Evolutionary conservation across 2,329 filamentous ascomycete species (phyloP).

Genomic region (Neocucurbitaria cava): DNA sequence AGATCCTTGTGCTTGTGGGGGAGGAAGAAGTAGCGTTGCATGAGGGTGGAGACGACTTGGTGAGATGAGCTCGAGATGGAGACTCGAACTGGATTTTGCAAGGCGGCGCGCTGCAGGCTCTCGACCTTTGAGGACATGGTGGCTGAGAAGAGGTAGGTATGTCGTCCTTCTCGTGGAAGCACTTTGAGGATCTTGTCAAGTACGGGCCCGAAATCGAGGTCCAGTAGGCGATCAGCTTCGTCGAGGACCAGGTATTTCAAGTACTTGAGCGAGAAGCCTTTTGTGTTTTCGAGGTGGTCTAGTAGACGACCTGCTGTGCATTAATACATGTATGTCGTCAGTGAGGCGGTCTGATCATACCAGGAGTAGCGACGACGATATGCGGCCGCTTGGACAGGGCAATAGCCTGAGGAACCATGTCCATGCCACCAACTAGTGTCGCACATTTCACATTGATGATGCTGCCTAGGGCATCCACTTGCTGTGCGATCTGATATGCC

Average conservation of each 20-base stretch:
- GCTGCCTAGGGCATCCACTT: slow-evolving; percentile 86
- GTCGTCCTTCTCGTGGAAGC: slow-evolving; percentile 65
- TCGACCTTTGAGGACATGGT: slow-evolving; percentile 96
- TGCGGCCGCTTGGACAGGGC: slow-evolving; percentile 96
- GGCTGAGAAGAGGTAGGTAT: slow-evolving; percentile 85
- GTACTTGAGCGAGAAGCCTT: slow-evolving; percentile 84
- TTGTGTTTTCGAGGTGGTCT: slow-evolving; percentile 95
- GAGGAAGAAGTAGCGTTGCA: slow-evolving; percentile 86
- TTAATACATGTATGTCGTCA: not conserved
- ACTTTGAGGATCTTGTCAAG: slow-evolving; percentile 94
- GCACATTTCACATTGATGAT: slow-evolving; percentile 87
- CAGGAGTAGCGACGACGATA: slow-evolving; percentile 89
- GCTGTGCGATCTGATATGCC: slow-evolving; percentile 86
- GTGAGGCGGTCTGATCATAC: not conserved
- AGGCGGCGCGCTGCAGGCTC: slow-evolving; percentile 84
- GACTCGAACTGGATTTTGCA: slow-evolving; percentile 83
- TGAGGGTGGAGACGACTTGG: slow-evolving; percentile 87
- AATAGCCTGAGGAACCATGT: slow-evolving; percentile 92
- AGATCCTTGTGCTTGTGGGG: slow-evolving; percentile 81
- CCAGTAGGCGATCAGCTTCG: slow-evolving; percentile 88
- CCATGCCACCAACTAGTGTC: slow-evolving; percentile 90
- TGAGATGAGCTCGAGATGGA: slow-evolving; percentile 84
- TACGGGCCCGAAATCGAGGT: slow-evolving; percentile 92
- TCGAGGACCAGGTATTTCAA: slow-evolving; percentile 94
- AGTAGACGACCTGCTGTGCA: slow-evolving; percentile 70